Evolutionary conservation across 331 rosid genomes (phyloP).

Genomic region (Prunus yedoensis): DNA sequence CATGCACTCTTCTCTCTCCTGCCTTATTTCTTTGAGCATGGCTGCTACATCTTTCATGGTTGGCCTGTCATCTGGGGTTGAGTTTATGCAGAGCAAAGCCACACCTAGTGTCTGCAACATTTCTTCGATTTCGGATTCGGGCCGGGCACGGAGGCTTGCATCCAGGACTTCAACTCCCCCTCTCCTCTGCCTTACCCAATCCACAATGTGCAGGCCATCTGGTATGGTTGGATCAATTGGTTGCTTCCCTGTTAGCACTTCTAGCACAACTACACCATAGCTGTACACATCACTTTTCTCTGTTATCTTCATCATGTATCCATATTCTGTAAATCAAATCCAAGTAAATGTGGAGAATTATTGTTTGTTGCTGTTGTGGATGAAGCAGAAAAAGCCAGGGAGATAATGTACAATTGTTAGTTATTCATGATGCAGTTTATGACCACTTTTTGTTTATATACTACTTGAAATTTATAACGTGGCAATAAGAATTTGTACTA

Average conservation of each 20-base stretch:
- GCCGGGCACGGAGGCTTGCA: conserved; percentile 47
- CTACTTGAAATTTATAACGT: not conserved
- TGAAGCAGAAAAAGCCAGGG: no score
- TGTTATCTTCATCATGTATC: conserved; percentile 81
- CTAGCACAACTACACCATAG: conserved; percentile 75
- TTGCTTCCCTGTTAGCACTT: conserved; percentile 79
- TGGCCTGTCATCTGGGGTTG: conserved; percentile 70
- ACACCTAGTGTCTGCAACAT: conserved; percentile 79
- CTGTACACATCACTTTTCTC: conserved; percentile 93
- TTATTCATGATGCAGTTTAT: no score
- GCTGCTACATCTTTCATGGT: conserved; percentile 90
- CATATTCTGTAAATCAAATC: conserved; percentile 48
- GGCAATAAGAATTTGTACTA: conserved; percentile 17
- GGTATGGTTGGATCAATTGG: conserved; percentile 82
- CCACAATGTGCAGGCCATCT: conserved; percentile 84
- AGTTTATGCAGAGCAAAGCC: conserved; percentile 75
- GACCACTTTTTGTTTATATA: no score
- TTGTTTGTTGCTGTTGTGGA: not conserved
- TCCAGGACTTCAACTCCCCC: conserved; percentile 53
- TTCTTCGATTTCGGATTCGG: conserved; percentile 62
- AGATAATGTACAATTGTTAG: no score
- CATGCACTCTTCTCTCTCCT: conserved; percentile 44
- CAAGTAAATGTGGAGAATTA: not conserved
- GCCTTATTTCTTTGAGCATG: conserved; percentile 71
- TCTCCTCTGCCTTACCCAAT: conserved; percentile 71